Conservation (phyloP, 331 rosid species). For the Prunus yedoensis region DNA sequence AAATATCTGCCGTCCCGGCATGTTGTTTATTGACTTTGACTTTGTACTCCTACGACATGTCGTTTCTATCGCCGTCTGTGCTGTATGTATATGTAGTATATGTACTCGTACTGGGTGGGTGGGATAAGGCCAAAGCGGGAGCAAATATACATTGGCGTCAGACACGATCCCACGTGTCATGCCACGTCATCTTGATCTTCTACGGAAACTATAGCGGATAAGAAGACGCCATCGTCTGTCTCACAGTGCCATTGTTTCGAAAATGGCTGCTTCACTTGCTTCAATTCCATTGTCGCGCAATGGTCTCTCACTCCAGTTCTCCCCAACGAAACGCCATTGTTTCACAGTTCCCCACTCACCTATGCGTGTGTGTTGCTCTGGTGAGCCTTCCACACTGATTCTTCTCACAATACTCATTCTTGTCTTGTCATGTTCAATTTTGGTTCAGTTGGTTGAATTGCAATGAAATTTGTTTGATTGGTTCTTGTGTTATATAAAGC, state of each 20-base stretch:
- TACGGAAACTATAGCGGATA: not conserved
- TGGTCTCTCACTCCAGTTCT: constrained; percentile 32
- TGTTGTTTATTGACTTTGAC: not conserved
- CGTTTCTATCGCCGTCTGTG: not conserved
- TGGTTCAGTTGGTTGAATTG: not conserved
- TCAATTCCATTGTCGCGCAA: constrained; percentile 56
- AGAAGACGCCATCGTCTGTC: not conserved
- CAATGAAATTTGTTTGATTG: not conserved
- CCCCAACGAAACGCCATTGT: constrained; percentile 36
- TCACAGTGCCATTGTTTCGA: not conserved
- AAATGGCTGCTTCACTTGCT: constrained; percentile 68
- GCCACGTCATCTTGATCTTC: constrained; percentile 40
- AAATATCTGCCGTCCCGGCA: constrained; percentile 2
- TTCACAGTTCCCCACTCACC: constrained; percentile 21
- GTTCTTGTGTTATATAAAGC: not conserved
- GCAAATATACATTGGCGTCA: not conserved
- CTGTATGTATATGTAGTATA: no score
- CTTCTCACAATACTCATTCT: no score
- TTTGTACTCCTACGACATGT: not conserved
- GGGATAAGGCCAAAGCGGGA: not conserved
- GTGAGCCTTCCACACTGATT: constrained; percentile 17
- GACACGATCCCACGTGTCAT: constrained; percentile 36
- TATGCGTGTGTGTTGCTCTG: constrained; percentile 49
- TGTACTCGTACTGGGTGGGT: no score
- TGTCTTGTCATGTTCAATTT: not conserved